Percentiles rank a stretch among this genome's conserved stretches.
These are phyloP conservation scores for Monosporascus cannonballus DNA, from an alignment of 2,329 filamentous ascomycete genomes.

Conservation along the genomic window DNA sequence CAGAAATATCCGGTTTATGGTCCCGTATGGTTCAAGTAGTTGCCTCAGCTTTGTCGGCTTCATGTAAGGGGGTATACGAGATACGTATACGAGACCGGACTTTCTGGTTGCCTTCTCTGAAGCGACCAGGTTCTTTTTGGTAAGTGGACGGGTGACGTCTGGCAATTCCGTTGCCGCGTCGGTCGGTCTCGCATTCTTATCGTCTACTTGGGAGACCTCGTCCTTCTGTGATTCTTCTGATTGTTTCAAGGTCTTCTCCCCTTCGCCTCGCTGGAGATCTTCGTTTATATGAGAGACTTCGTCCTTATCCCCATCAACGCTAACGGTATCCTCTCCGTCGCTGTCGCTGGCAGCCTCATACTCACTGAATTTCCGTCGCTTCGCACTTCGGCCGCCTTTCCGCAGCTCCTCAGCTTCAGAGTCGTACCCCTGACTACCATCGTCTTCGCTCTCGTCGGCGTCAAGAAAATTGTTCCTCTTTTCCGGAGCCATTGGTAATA, in stretches of 20 bases:
- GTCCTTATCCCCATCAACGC: slow-evolving; percentile 25
- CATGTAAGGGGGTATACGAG: slow-evolving; percentile 83
- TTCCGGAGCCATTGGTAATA: slow-evolving; percentile 52
- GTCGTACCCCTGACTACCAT: slow-evolving; percentile 54
- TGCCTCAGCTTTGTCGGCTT: slow-evolving; percentile 62
- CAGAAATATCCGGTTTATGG: slow-evolving; percentile 59
- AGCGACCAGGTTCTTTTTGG: slow-evolving; percentile 62
- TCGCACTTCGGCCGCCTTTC: slow-evolving; percentile 56
- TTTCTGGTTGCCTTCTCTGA: slow-evolving; percentile 60
- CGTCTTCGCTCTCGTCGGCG: slow-evolving; percentile 52
- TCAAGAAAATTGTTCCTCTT: slow-evolving; percentile 71
- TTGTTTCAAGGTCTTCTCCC: slow-evolving; percentile 10
- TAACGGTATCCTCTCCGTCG: slow-evolving; percentile 24
- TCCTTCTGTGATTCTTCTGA: slow-evolving; percentile 16
- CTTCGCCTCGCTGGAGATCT: slow-evolving; percentile 14
- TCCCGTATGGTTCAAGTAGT: background rate
- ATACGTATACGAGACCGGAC: slow-evolving; percentile 78
- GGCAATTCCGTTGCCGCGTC: slow-evolving; percentile 34
- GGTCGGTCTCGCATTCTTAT: slow-evolving; percentile 20
- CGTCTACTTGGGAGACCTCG: slow-evolving; percentile 7
- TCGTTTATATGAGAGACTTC: slow-evolving; percentile 16
- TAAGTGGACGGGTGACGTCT: slow-evolving; percentile 47
- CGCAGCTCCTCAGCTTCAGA: slow-evolving; percentile 61
- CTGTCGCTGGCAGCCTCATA: slow-evolving; percentile 11
- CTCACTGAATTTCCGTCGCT: slow-evolving; percentile 35